These are phyloP conservation scores for Trichosporon sp. DNA, from an alignment of 1,284 basidiomycete species.

Conservation along the genomic window DNA sequence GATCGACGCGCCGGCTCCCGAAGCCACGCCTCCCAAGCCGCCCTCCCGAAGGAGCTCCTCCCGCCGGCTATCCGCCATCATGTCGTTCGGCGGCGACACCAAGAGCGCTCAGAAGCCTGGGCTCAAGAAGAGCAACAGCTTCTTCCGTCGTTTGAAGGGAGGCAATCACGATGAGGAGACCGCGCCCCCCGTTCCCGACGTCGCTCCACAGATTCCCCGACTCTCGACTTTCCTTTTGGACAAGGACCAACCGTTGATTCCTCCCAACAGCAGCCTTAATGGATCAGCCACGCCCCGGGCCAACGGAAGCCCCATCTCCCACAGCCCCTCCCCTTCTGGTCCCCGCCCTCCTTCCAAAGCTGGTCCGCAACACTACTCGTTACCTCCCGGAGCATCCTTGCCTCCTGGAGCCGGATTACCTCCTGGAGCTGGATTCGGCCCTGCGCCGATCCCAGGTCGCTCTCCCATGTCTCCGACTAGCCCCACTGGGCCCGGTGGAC, in stretches of 20 bases:
- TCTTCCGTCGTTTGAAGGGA: conserved; percentile 28
- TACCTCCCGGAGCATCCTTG: background rate
- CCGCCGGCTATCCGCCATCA: conserved; percentile 18
- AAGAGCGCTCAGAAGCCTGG: conserved; percentile 16
- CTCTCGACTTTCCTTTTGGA: conserved; percentile 18
- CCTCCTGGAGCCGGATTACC: conserved; percentile 18
- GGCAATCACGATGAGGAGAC: conserved; percentile 8
- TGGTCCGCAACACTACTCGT: background rate
- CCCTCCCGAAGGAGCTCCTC: conserved; percentile 12
- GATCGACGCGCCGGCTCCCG: conserved; percentile 17
- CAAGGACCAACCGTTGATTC: conserved; percentile 5
- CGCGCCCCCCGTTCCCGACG: conserved; percentile 1
- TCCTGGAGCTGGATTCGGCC: background rate
- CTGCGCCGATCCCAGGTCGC: background rate
- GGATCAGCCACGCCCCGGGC: conserved; percentile 3
- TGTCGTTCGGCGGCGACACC: conserved; percentile 21
- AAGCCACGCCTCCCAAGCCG: background rate
- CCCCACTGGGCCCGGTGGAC: conserved; percentile 9
- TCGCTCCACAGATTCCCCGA: conserved; percentile 28
- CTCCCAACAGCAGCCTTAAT: conserved; percentile 12
- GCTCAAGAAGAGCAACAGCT: conserved; percentile 28
- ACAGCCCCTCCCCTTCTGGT: background rate
- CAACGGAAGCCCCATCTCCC: background rate
- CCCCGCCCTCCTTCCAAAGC: background rate
- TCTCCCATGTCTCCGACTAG: conserved; percentile 1